Conservation (phyloP, 2,329 filamentous ascomycete genomes). For the Trichothecium roseum region DNA sequence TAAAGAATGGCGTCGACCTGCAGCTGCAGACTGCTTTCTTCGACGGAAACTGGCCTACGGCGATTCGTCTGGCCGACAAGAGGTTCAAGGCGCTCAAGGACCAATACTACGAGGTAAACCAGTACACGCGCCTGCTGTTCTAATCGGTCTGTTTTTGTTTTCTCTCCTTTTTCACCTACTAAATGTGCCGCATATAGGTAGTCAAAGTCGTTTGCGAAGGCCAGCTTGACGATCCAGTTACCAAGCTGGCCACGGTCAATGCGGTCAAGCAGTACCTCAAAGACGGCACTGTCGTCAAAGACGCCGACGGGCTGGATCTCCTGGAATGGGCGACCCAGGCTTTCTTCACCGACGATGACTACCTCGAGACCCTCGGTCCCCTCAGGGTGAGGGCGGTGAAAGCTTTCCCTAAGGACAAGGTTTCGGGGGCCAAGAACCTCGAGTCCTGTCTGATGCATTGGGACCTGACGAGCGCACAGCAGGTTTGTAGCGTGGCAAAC, state of each 20-base stretch:
- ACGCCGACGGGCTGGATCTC: constrained; percentile 40
- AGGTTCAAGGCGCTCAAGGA: constrained; percentile 38
- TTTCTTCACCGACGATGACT: constrained; percentile 26
- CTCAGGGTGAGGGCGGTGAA: constrained; percentile 42
- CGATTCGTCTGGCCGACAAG: constrained; percentile 41
- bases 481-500: constrained; percentile 36
- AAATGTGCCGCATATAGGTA: constrained; percentile 17
- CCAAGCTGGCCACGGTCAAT: constrained; percentile 32
- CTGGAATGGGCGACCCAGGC: constrained; percentile 42
- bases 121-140: background rate
- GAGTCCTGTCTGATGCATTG: constrained; percentile 43
- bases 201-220: constrained; percentile 41
- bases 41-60: constrained; percentile 42
- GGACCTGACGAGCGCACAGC: constrained; percentile 46
- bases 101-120: constrained; percentile 44
- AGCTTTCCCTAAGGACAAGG: constrained; percentile 36
- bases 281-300: constrained; percentile 34
- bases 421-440: constrained; percentile 31
- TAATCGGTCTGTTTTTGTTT: background rate
- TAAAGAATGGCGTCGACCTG: constrained; percentile 40
- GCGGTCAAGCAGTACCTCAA: constrained; percentile 35
- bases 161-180: background rate
- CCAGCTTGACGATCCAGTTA: constrained; percentile 36
- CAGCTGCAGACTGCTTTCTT: constrained; percentile 45
- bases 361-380: constrained; percentile 35